Base-by-base conservation (phyloP, 495 filamentous ascomycete genomes). In the Aspergillus leporis region DNA sequence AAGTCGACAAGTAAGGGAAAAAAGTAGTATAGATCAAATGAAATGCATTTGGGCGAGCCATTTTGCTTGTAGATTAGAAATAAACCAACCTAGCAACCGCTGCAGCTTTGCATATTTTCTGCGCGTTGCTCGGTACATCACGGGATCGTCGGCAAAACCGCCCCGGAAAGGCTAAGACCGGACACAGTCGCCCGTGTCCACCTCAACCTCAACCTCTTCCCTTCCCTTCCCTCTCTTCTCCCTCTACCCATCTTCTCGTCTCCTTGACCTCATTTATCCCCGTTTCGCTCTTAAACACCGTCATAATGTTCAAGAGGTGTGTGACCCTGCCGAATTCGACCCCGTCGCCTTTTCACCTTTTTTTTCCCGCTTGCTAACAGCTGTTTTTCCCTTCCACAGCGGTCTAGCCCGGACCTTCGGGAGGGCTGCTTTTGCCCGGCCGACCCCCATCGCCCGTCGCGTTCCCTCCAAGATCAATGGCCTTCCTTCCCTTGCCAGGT, bases 221-320 rank as follows among this genome's bases (percentile, higher is more conserved):
- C 61, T 75, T 66, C 63, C 72, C 67, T 70, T 74, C 72, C 69
- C 70, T 72, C 71, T 73, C 68, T 71, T 64, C 66, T 69, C 67
- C 60, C 57, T 72, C 65, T 66, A 64, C 61, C 66, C 73, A 63
- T 65, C 64, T 62, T 70, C 61, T 58, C 63, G 55, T 65, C 64
- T 63, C 62, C 59, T 64, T 69, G 66, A 66, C 69, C 69, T 70
- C 61, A 52, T 59, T 51, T 66, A 57, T 64, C 63, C 62, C 63
- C 68, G 69, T 73, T 69, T 80, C 77, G 70, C 78, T 79, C 75
- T 76, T 76, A 71, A 73, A 76, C 75, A 78, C 76, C 66, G 62
- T 80, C 85, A 90, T 77, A 81, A 93, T 93, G 90, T 90, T 90
- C 83, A 91, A 90, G 89, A 92, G 89, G 90, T 93, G 78, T 78